A percentile compares a stretch with the other conserved stretches of the same genome.
These are phyloP conservation scores for Tulasnella sp. DNA, from an alignment of 768 basidiomycete genomes.

Conservation along the genomic window DNA sequence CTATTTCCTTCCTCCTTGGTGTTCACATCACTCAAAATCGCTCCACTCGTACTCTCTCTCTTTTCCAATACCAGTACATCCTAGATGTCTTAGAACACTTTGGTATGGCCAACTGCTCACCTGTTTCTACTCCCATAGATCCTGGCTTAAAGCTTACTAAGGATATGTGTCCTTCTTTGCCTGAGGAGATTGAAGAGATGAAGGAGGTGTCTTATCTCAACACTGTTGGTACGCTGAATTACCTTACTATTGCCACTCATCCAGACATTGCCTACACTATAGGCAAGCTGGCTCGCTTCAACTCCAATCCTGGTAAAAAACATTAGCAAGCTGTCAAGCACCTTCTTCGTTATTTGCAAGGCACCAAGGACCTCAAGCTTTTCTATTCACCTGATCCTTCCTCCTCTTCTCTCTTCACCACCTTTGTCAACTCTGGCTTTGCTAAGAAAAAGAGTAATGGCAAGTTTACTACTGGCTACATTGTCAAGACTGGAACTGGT, in stretches of 20 bases:
- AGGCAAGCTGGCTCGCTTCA: conserved; percentile 17
- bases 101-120: conserved; percentile 6
- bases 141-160: conserved; percentile 22
- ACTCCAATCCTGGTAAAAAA: neutral
- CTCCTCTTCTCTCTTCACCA: no score
- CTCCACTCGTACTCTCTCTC: no score
- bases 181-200: conserved; percentile 8
- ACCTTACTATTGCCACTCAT: conserved; percentile 1
- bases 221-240: conserved; percentile 17
- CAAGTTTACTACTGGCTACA: no score
- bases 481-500: neutral
- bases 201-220: neutral
- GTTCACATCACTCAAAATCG: no score
- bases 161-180: conserved; percentile 23
- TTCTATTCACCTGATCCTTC: neutral
- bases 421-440: no score
- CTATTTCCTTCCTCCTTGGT: no score
- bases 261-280: conserved; percentile 21
- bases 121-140: conserved; percentile 21
- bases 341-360: conserved; percentile 21
- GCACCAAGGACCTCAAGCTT: no score
- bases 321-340: conserved; percentile 20
- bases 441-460: neutral
- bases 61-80: conserved; percentile 20
- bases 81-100: conserved; percentile 15